A percentile compares a stretch with the other conserved stretches of the same genome.
These are phyloP conservation scores for Trichophyton benhamiae DNA, from an alignment of 2,329 filamentous ascomycete species.

Conservation along the genomic window DNA sequence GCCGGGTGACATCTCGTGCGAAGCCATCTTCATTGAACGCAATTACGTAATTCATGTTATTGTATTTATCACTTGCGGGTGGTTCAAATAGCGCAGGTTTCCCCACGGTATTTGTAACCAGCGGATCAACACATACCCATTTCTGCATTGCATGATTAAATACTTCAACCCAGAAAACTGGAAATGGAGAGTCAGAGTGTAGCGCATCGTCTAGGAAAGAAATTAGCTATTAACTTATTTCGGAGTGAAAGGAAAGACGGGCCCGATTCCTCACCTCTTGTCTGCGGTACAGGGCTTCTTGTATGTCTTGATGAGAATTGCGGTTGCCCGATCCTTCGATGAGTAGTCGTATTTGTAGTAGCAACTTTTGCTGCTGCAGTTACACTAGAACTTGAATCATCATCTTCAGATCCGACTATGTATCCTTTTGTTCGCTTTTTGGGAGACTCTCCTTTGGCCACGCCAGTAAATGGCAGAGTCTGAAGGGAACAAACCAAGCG, in stretches of 20 bases:
- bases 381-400: conserved; percentile 22
- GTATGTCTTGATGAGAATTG: conserved; percentile 13
- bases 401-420: conserved; percentile 29
- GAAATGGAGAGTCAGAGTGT: conserved; percentile 51
- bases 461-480: conserved; percentile 54
- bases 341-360: conserved; percentile 10
- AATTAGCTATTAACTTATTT: background rate
- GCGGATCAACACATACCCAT: conserved; percentile 78
- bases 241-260: background rate
- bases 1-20: conserved; percentile 71
- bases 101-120: conserved; percentile 69
- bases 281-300: conserved; percentile 6
- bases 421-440: conserved; percentile 27
- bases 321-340: conserved; percentile 26
- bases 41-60: conserved; percentile 69
- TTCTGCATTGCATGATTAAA: conserved; percentile 77
- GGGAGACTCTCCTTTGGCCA: conserved; percentile 33
- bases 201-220: background rate
- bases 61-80: conserved; percentile 62
- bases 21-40: conserved; percentile 71
- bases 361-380: conserved; percentile 12
- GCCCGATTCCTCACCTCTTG: conserved; percentile 5
- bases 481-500: conserved; percentile 86
- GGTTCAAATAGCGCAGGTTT: conserved; percentile 70
- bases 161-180: conserved; percentile 89